Conservation (phyloP, 305 asterid species). For the Andrographis paniculata region DNA sequence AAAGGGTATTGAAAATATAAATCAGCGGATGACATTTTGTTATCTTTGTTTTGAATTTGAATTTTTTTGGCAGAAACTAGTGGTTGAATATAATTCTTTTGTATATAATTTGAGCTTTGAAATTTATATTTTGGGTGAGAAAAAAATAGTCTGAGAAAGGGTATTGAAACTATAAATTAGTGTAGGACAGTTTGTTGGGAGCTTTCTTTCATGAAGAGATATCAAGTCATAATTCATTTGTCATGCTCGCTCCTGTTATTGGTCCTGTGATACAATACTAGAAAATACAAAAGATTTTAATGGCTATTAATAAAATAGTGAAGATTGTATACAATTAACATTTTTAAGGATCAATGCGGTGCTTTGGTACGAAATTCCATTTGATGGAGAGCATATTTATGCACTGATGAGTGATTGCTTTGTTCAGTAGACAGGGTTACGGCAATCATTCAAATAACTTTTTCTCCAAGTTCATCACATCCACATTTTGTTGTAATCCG, state of each 20-base stretch:
- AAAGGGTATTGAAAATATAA: too few relatives aligned
- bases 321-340: slow-evolving; percentile 1
- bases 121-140: too few relatives aligned
- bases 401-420: background rate
- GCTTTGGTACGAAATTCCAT: background rate
- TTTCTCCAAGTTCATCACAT: slow-evolving; percentile 6
- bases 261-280: too few relatives aligned
- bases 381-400: slow-evolving; percentile 8
- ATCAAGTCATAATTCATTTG: background rate
- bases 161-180: too few relatives aligned
- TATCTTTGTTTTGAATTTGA: too few relatives aligned
- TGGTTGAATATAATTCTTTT: too few relatives aligned
- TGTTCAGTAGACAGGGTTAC: background rate
- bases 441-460: slow-evolving; percentile 5
- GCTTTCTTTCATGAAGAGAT: background rate
- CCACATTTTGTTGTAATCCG: slow-evolving; percentile 14
- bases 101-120: too few relatives aligned
- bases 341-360: background rate
- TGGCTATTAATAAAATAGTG: background rate
- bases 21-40: too few relatives aligned
- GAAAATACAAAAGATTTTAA: background rate
- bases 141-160: too few relatives aligned
- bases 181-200: background rate
- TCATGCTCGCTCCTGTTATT: background rate
- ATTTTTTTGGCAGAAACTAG: too few relatives aligned